Base-by-base conservation (phyloP, 345 rosid species). In the Ceriops zippeliana region DNA sequence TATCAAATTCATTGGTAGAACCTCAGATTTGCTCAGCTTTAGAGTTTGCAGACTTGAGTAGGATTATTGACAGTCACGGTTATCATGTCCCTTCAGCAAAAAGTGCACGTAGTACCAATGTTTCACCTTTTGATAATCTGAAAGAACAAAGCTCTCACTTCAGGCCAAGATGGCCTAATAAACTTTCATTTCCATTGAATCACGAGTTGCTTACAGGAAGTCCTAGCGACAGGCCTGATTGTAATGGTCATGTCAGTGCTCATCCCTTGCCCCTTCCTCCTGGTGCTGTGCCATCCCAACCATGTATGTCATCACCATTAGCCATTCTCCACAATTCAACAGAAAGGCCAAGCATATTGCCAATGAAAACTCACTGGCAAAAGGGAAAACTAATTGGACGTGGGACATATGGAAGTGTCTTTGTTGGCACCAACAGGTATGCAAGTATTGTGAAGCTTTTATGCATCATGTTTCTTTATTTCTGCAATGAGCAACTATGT, bases 181-280 rank as follows among this genome's bases (percentile, higher is more conserved):
- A 70, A 30, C 63, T 69, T 69, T 24, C 73, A 5, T 69, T 70
- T 38, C 67, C 75, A 34, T 26, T 58, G n/a, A 73, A 53, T 49
- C 73, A 38, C 60, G 76, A 71, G 64, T 67, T 78, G 58, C 28
- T 54, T 66, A 42, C 64, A 13, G 80, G 79, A 59, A 68, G 66
- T 47, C 70, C 63, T n/a, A 76, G 67, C 63, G 68, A 64, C 42
- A 37, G 70, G 76, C 79, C 72, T 24, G 86, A 84, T 70, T 62
- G 42, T 64, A 67, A 42, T 63, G 37, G 54, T 69, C 70, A 32
- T 70, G 56, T 66, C 24, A 75, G 70, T 75, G 80, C 90, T 42
- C 87, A 86, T 52, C 91, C 89, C 5, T 66, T 86, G 72, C 95
- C 95, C 28, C 88, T 86, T 63, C 95, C 91, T 64, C 95, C 95